Conservation (phyloP, 768 basidiomycete species). For the Pisolithus orientalis region DNA sequence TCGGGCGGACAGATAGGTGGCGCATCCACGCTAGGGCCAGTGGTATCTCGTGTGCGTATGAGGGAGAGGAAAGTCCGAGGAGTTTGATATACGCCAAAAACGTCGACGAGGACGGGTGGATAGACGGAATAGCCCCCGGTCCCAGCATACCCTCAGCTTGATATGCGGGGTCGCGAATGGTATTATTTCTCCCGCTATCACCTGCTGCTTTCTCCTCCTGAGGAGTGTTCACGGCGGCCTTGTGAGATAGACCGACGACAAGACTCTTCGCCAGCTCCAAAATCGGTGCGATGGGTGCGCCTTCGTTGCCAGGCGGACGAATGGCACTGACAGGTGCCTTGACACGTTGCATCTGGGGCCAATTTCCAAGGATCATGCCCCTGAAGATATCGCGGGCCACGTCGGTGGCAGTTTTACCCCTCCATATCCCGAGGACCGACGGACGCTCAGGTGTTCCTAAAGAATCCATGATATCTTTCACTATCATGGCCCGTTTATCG, state of each 20-base stretch:
- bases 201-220: neutral
- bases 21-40: slow-evolving; percentile 71
- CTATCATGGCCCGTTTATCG: slow-evolving; percentile 19
- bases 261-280: slow-evolving; percentile 26
- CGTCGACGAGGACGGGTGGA: slow-evolving; percentile 44
- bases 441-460: slow-evolving; percentile 20
- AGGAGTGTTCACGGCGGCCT: neutral
- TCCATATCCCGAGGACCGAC: slow-evolving; percentile 40
- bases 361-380: slow-evolving; percentile 52
- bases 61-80: slow-evolving; percentile 38
- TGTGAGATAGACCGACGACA: neutral
- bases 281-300: slow-evolving; percentile 20
- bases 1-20: slow-evolving; percentile 45
- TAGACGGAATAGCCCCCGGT: slow-evolving; percentile 18
- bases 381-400: slow-evolving; percentile 48
- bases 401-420: slow-evolving; percentile 38
- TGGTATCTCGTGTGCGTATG: slow-evolving; percentile 54
- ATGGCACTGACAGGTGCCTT: slow-evolving; percentile 33
- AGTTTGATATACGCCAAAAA: slow-evolving; percentile 58
- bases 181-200: neutral
- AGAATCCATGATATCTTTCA: slow-evolving; percentile 22
- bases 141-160: slow-evolving; percentile 9
- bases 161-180: neutral
- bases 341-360: slow-evolving; percentile 34
- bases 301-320: slow-evolving; percentile 9